Base-by-base conservation (phyloP, 2,329 filamentous ascomycete genomes). In the Aplosporella prunicola region DNA sequence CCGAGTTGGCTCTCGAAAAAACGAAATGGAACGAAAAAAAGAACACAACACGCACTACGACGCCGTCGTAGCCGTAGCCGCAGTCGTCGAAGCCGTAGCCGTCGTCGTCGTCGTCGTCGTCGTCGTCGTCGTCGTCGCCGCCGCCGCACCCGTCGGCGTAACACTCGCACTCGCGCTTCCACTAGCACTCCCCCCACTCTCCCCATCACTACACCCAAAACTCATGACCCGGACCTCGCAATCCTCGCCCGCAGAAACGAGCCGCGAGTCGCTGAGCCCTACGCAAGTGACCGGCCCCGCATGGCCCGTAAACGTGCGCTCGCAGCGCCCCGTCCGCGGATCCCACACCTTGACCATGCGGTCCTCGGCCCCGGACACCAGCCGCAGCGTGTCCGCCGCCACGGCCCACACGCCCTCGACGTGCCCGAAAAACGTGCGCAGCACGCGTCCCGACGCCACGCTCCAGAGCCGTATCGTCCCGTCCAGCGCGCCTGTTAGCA, bases 301-400 rank as follows among this genome's bases (percentile, higher is more conserved):
- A 58, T 96, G 91, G 0, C 88, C 88, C 2, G 85, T 87, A 53
- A 94, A 89, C 3, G 88, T 96, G 32, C 87, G 72, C 58, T 96
- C 88, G 60, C 88, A 94, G 53, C 83, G 86, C 18, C 91, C 91
- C 1, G 83, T 88, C 40, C 87, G 70, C 11, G 89, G 83, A 61
- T 96, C 89, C 91, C 91, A 98, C 20, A 84, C 78, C 66, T 96
- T 96, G 51, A 94, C 83, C 77, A 89, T 93, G 27, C 85, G 80
- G 61, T 98, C 91, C 58, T 96, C 87, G 9, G 85, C 83, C 1
- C 88, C 89, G 13, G 82, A 86, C 10, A 96, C 86, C 11, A 94
- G 77, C 9, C 91, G 78, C 14, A 96, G 66, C 1, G 82, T 88
- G 60, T 96, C 89, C 3, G 84, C 89, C 0, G 83, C 85, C 3